Evolutionary conservation across 768 basidiomycete genomes (phyloP).

Genomic region (Leccinellum albellum): DNA sequence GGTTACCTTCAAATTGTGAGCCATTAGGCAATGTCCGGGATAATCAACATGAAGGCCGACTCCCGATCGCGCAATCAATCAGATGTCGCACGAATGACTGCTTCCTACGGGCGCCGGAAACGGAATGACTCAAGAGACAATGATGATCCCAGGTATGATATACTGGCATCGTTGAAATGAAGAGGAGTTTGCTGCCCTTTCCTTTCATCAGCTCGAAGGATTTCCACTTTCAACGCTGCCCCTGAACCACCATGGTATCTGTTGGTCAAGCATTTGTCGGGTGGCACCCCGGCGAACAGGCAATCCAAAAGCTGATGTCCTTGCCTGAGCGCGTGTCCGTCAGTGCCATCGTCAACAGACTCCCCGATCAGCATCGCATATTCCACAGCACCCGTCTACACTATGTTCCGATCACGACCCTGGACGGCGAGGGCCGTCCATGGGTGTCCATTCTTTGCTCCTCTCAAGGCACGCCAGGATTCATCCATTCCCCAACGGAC

Average conservation of each 20-base stretch:
- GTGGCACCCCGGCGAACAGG: conserved; percentile 40
- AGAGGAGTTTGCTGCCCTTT: not conserved
- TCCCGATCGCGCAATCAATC: not conserved
- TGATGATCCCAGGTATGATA: not conserved
- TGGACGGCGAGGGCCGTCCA: conserved; percentile 29
- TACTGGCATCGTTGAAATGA: not conserved
- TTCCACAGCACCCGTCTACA: conserved; percentile 30
- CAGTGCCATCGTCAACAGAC: conserved; percentile 19
- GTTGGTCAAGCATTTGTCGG: conserved; percentile 29
- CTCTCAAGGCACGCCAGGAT: conserved; percentile 22
- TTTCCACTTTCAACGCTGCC: not conserved
- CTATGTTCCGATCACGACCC: conserved; percentile 31
- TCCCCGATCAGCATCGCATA: conserved; percentile 31
- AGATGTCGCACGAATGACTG: not conserved
- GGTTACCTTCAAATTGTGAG: not conserved
- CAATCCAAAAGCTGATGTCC: conserved; percentile 25
- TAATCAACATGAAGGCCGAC: not conserved
- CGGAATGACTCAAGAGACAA: not conserved
- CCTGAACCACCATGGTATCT: conserved; percentile 1
- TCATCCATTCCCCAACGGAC: conserved; percentile 27
- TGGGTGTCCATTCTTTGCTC: conserved; percentile 34
- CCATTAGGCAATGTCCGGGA: not conserved
- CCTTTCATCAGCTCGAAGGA: not conserved
- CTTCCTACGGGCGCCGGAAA: not conserved
- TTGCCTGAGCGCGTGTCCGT: conserved; percentile 24